Evolutionary conservation across 176 grass and related monocot species (phyloP).

Genomic region (Coix lacrymajobi): DNA sequence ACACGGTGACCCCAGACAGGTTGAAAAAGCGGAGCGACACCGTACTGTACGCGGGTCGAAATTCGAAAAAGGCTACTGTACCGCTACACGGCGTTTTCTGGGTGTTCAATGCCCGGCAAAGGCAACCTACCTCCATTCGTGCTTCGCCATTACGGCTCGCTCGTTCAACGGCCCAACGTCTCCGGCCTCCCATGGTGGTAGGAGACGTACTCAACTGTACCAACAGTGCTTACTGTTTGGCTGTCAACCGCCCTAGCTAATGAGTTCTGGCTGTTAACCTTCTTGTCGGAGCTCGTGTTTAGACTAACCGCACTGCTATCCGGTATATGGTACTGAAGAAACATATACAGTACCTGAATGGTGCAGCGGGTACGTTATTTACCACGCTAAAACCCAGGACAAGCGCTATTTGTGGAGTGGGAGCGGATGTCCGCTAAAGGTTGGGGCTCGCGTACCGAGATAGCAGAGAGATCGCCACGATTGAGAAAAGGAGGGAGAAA

Average conservation of each 20-base stretch:
- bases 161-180: background rate
- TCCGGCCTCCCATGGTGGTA: background rate
- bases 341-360: too few species aligned
- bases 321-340: too few species aligned
- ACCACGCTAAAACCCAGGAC: too few species aligned
- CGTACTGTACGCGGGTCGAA: background rate
- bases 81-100: background rate
- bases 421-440: too few species aligned
- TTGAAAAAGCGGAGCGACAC: background rate
- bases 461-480: too few species aligned
- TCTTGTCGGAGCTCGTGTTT: too few species aligned
- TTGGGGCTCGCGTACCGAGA: too few species aligned
- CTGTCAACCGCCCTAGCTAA: background rate
- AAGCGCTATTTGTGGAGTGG: too few species aligned
- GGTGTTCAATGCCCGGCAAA: background rate
- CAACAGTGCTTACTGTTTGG: background rate
- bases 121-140: background rate
- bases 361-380: too few species aligned
- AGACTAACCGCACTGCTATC: too few species aligned
- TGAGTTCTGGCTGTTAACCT: background rate
- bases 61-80: background rate
- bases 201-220: background rate
- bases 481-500: too few species aligned
- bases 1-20: background rate
- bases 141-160: conserved; percentile 10